Percentiles rank a stretch among this genome's conserved stretches.
These are phyloP conservation scores for Musa balbisiana DNA, from an alignment of 202 grass and related monocot genomes.

Conservation along the genomic window DNA sequence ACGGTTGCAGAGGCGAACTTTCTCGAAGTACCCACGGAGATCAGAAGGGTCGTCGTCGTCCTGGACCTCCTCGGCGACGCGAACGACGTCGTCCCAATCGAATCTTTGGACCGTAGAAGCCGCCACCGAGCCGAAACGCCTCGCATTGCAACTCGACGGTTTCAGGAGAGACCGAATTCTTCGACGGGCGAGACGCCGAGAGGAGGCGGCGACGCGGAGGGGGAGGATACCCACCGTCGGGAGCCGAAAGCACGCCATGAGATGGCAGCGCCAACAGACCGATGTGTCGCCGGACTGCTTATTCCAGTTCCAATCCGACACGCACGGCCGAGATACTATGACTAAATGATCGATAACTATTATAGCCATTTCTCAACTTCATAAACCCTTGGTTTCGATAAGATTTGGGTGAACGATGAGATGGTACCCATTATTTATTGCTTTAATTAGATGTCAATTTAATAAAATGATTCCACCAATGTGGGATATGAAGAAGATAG, in stretches of 20 bases:
- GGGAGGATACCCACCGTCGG: background rate
- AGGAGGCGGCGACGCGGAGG: background rate
- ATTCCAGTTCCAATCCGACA: background rate
- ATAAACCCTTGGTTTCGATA: too few relatives aligned
- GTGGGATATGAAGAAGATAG: too few relatives aligned
- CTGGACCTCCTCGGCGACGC: slow-evolving; percentile 25
- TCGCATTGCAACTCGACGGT: background rate
- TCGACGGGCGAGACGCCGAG: background rate
- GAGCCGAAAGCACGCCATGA: background rate
- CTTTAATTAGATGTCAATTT: too few relatives aligned
- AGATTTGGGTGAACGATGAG: too few relatives aligned
- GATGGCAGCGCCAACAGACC: background rate
- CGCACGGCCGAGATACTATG: too few relatives aligned
- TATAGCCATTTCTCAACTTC: too few relatives aligned
- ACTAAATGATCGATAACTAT: too few relatives aligned
- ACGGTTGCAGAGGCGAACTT: slow-evolving; percentile 60
- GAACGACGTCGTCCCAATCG: slow-evolving; percentile 53
- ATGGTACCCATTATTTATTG: too few relatives aligned
- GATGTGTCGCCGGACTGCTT: background rate
- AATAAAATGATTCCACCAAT: too few relatives aligned
- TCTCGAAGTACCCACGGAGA: slow-evolving; percentile 56
- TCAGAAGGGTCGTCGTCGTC: slow-evolving; percentile 29
- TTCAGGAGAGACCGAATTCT: background rate
- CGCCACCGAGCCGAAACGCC: background rate
- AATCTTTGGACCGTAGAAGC: slow-evolving; percentile 17